These are phyloP conservation scores for Trichophyton mentagrophytes DNA, from an alignment of 2,329 filamentous ascomycete species.

Conservation along the genomic window DNA sequence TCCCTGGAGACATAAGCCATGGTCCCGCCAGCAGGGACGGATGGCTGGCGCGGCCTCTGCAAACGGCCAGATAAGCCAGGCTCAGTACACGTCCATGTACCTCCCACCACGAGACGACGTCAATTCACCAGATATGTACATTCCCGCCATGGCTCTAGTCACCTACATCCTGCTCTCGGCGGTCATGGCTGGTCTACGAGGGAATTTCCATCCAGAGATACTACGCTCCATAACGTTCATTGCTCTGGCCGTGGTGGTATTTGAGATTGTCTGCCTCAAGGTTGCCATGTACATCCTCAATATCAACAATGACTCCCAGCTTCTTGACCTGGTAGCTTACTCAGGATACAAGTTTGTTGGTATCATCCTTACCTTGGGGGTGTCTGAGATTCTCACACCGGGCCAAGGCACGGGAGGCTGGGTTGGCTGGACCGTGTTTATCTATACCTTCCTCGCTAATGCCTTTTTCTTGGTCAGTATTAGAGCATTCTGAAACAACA, in stretches of 20 bases:
- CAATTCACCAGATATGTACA: slow-evolving; percentile 99
- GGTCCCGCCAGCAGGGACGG: slow-evolving; percentile 73
- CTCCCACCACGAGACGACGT: slow-evolving; percentile 87
- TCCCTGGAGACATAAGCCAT: slow-evolving; percentile 94
- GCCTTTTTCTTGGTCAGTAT: slow-evolving; percentile 80
- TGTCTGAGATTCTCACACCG: slow-evolving; percentile 64
- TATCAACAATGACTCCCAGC: slow-evolving; percentile 87
- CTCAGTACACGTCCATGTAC: slow-evolving; percentile 47
- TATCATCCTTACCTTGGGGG: slow-evolving; percentile 74
- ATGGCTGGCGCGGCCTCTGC: slow-evolving; percentile 30
- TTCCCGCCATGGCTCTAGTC: slow-evolving; percentile 92
- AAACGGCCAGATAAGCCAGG: slow-evolving; percentile 51
- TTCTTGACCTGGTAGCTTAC: slow-evolving; percentile 89
- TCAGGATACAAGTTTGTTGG: slow-evolving; percentile 98
- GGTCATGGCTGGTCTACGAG: slow-evolving; percentile 74
- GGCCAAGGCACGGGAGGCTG: slow-evolving; percentile 74
- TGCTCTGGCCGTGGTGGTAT: slow-evolving; percentile 65
- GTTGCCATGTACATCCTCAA: slow-evolving; percentile 84
- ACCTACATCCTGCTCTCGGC: slow-evolving; percentile 94
- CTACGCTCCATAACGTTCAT: slow-evolving; percentile 79
- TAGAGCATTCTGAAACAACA: neutral
- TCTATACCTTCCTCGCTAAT: slow-evolving; percentile 87
- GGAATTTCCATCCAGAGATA: slow-evolving; percentile 86
- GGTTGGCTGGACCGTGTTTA: slow-evolving; percentile 77
- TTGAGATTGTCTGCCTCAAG: slow-evolving; percentile 85